Evolutionary conservation across 2,329 filamentous ascomycete genomes (phyloP), one percentile per base, ranked within the genome.

Genomic region (Colletotrichum sp.): DNA sequence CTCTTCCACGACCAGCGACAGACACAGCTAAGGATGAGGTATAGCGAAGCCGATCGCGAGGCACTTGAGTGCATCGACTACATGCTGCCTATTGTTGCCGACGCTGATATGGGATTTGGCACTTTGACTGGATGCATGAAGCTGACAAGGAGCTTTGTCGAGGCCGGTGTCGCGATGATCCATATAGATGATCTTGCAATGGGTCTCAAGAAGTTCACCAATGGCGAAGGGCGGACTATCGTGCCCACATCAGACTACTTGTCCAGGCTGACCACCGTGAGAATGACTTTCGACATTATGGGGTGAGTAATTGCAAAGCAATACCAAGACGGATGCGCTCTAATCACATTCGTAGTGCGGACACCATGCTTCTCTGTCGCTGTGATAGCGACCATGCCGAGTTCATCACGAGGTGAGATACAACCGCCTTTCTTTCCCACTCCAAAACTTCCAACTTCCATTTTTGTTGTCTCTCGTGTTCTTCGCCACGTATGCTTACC

Each of bases 91-190:
- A 86, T 87, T 59, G 79, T 87, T 0, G 85, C 85, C 6, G 85
- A 87, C 73, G 85, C 82, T 8, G 85, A 87, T 72, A 86, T 87
- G 86, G 85, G 86, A 8, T 87, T 87, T 57, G 85, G 85, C 7
- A 82, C 81, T 15, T 74, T 87, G 62, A 87, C 85, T 1, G 82
- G 80, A 3, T 84, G 82, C 6, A 83, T 86, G 80, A 87, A 87
- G 80, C 82, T 86, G 80, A 82, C 83, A 8, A 79, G 81, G 30
- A 80, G 82, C n/a, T 86, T 87, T 72, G 85, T 86, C n/a, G 86
- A 86, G 60, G 81, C 83, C 16, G 86, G 86, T 8, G 85, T 86
- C 2, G 85, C 86, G 12, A 86, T 86, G 82, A 85, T 87, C 60
- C 85, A 87, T 69, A 80, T 87, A 6, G 86, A 87, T 70, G 86